Evolutionary conservation across 2,329 filamentous ascomycete species (phyloP), one percentile per base, ranked within the genome.

Genomic region (Ophiostoma fasciatum): DNA sequence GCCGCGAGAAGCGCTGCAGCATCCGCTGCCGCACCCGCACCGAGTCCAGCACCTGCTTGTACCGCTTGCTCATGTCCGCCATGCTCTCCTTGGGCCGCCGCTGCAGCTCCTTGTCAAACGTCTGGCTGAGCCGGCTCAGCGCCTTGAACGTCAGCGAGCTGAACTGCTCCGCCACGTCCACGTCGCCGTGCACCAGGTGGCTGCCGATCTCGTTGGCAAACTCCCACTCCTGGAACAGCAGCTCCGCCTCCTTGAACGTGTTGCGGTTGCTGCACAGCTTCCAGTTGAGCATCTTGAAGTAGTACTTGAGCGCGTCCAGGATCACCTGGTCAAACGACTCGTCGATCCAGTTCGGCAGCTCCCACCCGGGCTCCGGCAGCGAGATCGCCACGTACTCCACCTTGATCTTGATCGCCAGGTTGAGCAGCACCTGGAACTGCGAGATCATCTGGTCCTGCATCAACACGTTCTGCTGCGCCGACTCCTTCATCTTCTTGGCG

Each of bases 211-310:
- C 78, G 50, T 96, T 96, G 36, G 82, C 92, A 51, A 96, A 96
- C 39, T 85, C 84, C 90, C 90, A 98, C 58, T 98, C 90, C 50
- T 94, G 85, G 53, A 94, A 92, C 32, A 98, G 62, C 45, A 98
- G 80, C 63, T 98, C 90, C 7, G 90, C 90, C 56, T 98, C 90
- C 53, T 96, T 96, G 69, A 98, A 98, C 0, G 87, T 94, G 59
- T 96, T 98, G 56, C 94, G 96, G 63, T 96, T 96, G 38, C 85
- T 83, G 48, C 82, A 87, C 36, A 98, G 64, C 57, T 96, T 96
- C 84, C 87, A 96, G 53, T 96, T 94, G 30, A 98, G 66, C 71
- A 98, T 87, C 55, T 88, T 90, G 68, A 98, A 98, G 59, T 98
- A 98, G 56, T 94, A 96, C 54, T 88, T 92, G 47, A 98, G 64